These are phyloP conservation scores for Debaryomyces hansenii DNA, from an alignment of 805 yeast species.

Conservation along the genomic window DNA sequence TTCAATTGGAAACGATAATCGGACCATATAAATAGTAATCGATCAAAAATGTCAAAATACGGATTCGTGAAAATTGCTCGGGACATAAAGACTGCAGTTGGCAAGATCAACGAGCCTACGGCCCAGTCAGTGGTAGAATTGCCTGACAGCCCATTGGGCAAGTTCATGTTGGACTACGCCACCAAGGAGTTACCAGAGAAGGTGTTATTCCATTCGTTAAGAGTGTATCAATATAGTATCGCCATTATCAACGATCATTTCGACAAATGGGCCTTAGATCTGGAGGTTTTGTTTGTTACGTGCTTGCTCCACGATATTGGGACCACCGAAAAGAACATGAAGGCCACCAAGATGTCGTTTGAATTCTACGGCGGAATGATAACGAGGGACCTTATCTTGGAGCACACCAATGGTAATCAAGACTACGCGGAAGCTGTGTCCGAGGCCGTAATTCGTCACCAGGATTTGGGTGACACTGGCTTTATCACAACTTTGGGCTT, in stretches of 20 bases:
- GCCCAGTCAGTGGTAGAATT: constrained; percentile 16
- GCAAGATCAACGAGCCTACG: constrained; percentile 23
- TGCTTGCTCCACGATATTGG: constrained; percentile 35
- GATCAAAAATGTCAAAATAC: constrained; percentile 21
- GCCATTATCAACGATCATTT: constrained; percentile 33
- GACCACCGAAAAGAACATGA: constrained; percentile 32
- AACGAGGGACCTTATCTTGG: constrained; percentile 22
- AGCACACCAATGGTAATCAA: constrained; percentile 18
- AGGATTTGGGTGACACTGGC: constrained; percentile 32
- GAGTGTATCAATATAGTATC: constrained; percentile 29
- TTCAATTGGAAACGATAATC: too few relatives aligned
- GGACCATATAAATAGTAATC: too few relatives aligned
- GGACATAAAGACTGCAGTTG: constrained; percentile 23
- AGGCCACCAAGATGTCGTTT: constrained; percentile 32
- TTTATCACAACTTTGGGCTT: constrained; percentile 32
- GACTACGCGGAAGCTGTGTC: constrained; percentile 35
- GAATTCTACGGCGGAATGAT: constrained; percentile 34
- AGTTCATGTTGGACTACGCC: constrained; percentile 21
- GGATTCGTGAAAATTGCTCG: constrained; percentile 31
- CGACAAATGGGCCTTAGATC: constrained; percentile 29
- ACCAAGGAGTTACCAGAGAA: constrained; percentile 17
- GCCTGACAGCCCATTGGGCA: constrained; percentile 19
- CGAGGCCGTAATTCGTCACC: constrained; percentile 36
- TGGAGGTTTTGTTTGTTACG: constrained; percentile 28
- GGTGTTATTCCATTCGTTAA: constrained; percentile 28